Conservation (phyloP, 2,329 filamentous ascomycete genomes). For the Xylaria sp. region DNA sequence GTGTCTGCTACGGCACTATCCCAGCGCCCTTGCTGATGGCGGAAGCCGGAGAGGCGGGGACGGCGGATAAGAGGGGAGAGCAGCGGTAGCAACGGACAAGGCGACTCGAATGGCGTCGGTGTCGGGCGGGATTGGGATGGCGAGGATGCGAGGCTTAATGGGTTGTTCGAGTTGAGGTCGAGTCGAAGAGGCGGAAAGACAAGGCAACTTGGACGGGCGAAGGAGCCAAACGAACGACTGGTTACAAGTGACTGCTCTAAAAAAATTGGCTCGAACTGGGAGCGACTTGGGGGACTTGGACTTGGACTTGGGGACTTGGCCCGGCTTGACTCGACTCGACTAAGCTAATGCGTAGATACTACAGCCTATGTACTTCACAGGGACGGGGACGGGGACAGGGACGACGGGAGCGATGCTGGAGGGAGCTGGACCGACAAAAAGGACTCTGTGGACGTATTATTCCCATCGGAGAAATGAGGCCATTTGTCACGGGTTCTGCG, state of each 20-base stretch:
- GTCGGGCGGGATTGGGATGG: neutral
- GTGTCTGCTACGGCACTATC: neutral
- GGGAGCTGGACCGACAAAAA: neutral
- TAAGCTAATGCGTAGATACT: neutral
- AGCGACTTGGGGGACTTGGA: neutral
- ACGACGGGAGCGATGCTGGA: neutral
- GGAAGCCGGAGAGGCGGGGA: neutral
- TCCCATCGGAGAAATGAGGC: neutral
- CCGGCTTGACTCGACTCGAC: neutral
- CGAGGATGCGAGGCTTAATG: neutral
- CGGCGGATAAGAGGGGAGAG: neutral
- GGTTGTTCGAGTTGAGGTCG: constrained; percentile 1
- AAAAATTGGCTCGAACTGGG: too few species aligned
- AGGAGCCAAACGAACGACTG: too few species aligned
- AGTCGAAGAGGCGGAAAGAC: neutral
- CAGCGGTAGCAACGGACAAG: neutral
- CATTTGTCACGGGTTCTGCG: neutral
- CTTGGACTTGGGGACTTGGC: neutral
- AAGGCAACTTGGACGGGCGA: neutral
- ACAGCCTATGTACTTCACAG: neutral
- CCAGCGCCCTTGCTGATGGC: neutral
- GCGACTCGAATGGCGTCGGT: neutral
- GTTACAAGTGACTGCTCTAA: too few species aligned
- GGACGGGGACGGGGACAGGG: neutral
- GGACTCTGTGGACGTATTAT: neutral